Evolutionary conservation across 2,329 filamentous ascomycete species (phyloP).

Genomic region (Fusarium nygamai): DNA sequence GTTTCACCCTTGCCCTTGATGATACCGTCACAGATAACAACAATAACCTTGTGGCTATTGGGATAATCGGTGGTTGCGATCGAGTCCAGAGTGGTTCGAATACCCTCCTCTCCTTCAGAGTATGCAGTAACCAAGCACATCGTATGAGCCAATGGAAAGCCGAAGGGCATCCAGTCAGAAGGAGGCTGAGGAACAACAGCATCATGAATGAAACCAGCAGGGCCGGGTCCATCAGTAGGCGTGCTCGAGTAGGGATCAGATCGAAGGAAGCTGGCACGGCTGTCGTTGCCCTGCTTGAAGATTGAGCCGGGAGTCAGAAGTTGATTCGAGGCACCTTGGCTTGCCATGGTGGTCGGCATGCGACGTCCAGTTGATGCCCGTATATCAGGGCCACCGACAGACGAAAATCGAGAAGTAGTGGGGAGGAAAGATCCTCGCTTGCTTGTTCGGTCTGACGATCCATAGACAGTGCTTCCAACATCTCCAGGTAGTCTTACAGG

Average conservation of each 20-base stretch:
- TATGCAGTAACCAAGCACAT: constrained; percentile 97
- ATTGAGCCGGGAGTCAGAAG: constrained; percentile 76
- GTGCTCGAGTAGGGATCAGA: constrained; percentile 65
- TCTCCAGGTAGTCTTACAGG: constrained; percentile 84
- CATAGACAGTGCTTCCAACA: constrained; percentile 70
- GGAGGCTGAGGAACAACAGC: constrained; percentile 95
- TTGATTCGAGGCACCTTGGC: constrained; percentile 79
- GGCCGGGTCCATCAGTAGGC: constrained; percentile 76
- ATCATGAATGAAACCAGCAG: constrained; percentile 95
- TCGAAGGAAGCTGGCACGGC: constrained; percentile 72
- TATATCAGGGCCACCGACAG: constrained; percentile 80
- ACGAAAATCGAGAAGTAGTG: constrained; percentile 93
- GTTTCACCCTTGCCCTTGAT: constrained; percentile 95
- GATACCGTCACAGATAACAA: constrained; percentile 96
- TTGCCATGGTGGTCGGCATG: constrained; percentile 93
- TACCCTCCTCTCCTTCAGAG: constrained; percentile 91
- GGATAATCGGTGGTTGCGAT: constrained; percentile 98
- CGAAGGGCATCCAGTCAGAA: constrained; percentile 96
- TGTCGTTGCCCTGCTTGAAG: constrained; percentile 74
- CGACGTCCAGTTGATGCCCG: constrained; percentile 59
- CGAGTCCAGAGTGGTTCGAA: constrained; percentile 94
- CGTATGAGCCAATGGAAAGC: constrained; percentile 90
- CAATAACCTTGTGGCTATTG: constrained; percentile 97
- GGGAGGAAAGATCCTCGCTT: constrained; percentile 91
- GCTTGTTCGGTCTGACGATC: constrained; percentile 72